These are phyloP conservation scores for Citrus medica DNA, from an alignment of 345 rosid genomes.

Conservation along the genomic window DNA sequence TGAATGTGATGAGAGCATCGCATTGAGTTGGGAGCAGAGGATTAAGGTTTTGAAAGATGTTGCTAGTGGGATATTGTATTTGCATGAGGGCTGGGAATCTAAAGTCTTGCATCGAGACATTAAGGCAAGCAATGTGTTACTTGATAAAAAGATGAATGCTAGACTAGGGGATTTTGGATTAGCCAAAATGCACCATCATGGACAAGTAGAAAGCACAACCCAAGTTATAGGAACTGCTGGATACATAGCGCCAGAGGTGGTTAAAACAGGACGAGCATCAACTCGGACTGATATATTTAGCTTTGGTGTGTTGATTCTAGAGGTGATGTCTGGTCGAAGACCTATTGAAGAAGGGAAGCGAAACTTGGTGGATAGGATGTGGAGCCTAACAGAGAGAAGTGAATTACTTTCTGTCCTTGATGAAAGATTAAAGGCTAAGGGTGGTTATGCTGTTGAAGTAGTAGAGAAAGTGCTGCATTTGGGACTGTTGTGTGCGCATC, in stretches of 20 bases:
- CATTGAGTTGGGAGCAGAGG: conserved; percentile 29
- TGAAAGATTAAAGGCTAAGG: conserved; percentile 20
- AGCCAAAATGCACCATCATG: conserved; percentile 21
- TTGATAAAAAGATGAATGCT: conserved; percentile 31
- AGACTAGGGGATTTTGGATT: conserved; percentile 30
- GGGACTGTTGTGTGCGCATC: conserved; percentile 47
- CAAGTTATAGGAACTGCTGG: conserved; percentile 30
- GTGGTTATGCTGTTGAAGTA: conserved; percentile 17
- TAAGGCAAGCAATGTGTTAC: conserved; percentile 34
- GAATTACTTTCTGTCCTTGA: conserved; percentile 26
- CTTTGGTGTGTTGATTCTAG: conserved; percentile 43
- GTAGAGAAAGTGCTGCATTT: conserved; percentile 37
- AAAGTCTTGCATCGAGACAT: conserved; percentile 34
- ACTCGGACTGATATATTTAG: conserved; percentile 48
- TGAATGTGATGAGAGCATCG: not conserved
- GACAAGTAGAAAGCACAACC: conserved; percentile 17
- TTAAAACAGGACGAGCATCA: conserved; percentile 42
- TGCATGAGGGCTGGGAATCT: conserved; percentile 34
- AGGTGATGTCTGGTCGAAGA: conserved; percentile 47
- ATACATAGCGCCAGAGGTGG: conserved; percentile 26
- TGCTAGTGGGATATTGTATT: conserved; percentile 23
- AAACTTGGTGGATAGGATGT: conserved; percentile 36
- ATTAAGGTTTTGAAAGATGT: conserved; percentile 27
- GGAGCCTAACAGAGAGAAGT: conserved; percentile 29
- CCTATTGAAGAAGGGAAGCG: conserved; percentile 49